Evolutionary conservation across 2,329 filamentous ascomycete genomes (phyloP).

Genomic region (Aspergillus fructus): DNA sequence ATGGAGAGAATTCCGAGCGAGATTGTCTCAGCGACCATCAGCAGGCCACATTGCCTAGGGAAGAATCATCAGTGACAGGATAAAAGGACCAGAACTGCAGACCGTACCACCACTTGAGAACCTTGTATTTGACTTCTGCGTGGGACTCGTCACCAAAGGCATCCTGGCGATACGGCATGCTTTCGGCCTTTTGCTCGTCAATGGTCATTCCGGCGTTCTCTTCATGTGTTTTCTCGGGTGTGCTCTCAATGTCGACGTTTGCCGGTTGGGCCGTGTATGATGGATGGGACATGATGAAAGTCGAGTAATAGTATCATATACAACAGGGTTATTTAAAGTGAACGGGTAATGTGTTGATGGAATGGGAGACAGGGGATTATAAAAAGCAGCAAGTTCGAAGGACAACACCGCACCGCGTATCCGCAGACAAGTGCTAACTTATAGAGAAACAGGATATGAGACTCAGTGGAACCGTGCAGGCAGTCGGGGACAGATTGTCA

Average conservation of each 20-base stretch:
- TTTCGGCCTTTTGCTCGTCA: conserved; percentile 24
- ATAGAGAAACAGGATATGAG: no score
- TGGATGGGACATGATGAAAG: neutral
- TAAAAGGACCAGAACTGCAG: neutral
- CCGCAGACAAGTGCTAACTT: no score
- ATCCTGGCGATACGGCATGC: conserved; percentile 28
- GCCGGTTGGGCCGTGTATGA: neutral
- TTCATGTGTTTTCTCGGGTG: neutral
- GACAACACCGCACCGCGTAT: no score
- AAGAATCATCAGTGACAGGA: neutral
- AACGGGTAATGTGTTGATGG: no score
- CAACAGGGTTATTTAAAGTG: no score
- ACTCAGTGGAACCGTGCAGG: no score
- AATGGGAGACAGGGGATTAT: no score
- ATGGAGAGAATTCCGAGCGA: conserved; percentile 59
- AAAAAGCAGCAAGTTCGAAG: no score
- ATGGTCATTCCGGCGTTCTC: neutral
- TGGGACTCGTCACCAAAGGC: conserved; percentile 41
- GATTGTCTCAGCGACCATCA: conserved; percentile 62
- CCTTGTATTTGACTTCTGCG: conserved; percentile 52
- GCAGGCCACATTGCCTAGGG: conserved; percentile 41
- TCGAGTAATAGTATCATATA: neutral
- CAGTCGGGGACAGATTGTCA: neutral
- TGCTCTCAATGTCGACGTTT: neutral
- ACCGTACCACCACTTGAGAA: conserved; percentile 47